Conservation (phyloP, 2,329 filamentous ascomycete genomes). For the Trichoderma koningii region DNA sequence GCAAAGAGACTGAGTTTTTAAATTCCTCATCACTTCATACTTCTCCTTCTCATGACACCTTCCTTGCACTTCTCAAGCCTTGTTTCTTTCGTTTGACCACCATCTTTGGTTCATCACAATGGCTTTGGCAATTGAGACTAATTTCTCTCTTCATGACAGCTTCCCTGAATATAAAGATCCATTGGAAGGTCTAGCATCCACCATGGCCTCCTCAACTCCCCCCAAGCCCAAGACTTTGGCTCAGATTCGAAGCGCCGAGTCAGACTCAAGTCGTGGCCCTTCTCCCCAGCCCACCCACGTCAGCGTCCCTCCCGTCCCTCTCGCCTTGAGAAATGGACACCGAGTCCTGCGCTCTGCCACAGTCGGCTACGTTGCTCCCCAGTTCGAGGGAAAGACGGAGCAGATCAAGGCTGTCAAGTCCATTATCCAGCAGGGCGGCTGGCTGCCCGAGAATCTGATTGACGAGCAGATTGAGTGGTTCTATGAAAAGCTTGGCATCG, state of each 20-base stretch:
- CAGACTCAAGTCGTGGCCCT: slow-evolving; percentile 61
- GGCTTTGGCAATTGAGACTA: slow-evolving; percentile 36
- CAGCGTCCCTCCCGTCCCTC: slow-evolving; percentile 62
- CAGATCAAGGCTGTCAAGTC: slow-evolving; percentile 93
- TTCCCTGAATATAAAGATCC: slow-evolving; percentile 51
- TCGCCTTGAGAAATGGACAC: slow-evolving; percentile 60
- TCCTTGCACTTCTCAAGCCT: not conserved
- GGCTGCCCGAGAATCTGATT: slow-evolving; percentile 81
- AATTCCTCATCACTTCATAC: not conserved
- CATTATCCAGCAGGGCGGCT: slow-evolving; percentile 74
- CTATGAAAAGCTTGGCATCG: slow-evolving; percentile 95
- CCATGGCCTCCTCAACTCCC: slow-evolving; percentile 37
- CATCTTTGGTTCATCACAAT: not conserved
- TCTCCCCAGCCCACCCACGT: slow-evolving; percentile 89
- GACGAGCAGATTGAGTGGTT: slow-evolving; percentile 92
- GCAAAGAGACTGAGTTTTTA: not conserved
- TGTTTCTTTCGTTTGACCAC: not conserved
- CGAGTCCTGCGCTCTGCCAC: slow-evolving; percentile 83
- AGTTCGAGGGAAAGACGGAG: slow-evolving; percentile 87
- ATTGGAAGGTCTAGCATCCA: slow-evolving; percentile 36
- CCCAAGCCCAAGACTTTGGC: slow-evolving; percentile 47
- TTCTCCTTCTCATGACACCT: not conserved
- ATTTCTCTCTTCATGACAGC: slow-evolving; percentile 44
- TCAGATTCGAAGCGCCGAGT: slow-evolving; percentile 45
- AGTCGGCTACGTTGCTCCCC: slow-evolving; percentile 90